Percentiles rank a stretch among this genome's conserved stretches.
Evolutionary conservation across 2,329 filamentous ascomycete species (phyloP).

Genomic region (Aspergillus tamarii): DNA sequence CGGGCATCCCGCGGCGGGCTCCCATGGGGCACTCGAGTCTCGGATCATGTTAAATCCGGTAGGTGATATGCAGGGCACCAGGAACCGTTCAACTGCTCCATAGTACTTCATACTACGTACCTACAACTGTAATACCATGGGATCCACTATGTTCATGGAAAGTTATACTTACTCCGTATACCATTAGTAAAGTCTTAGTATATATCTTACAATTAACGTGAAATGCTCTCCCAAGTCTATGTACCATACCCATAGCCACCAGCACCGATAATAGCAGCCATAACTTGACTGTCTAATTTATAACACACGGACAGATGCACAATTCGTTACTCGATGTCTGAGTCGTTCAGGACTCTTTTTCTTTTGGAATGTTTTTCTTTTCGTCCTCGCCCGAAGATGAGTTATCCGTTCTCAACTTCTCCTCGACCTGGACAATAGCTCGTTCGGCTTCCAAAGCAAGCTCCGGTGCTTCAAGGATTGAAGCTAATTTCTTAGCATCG

Average conservation of each 20-base stretch:
- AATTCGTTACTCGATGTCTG: neutral
- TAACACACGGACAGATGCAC: neutral
- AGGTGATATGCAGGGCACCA: conserved; percentile 21
- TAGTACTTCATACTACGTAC: neutral
- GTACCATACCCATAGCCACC: neutral
- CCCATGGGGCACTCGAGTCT: conserved; percentile 22
- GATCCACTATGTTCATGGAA: neutral
- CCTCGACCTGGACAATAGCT: conserved; percentile 72
- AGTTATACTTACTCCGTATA: neutral
- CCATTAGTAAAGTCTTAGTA: neutral
- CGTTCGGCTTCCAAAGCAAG: conserved; percentile 74
- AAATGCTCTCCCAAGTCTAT: neutral
- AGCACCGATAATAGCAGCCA: neutral
- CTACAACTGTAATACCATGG: neutral
- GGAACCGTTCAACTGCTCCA: neutral
- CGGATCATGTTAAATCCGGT: conserved; percentile 34
- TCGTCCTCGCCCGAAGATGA: conserved; percentile 22
- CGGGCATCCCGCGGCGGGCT: conserved; percentile 25
- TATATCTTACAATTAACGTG: neutral
- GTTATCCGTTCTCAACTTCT: conserved; percentile 35
- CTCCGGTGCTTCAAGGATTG: conserved; percentile 68
- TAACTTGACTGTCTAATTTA: neutral
- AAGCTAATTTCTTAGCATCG: conserved; percentile 62
- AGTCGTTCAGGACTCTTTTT: conserved; percentile 28
- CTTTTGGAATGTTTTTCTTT: conserved; percentile 15